These are phyloP conservation scores for Groenewaldozyma salmanticensis DNA, from an alignment of 805 yeast species.

Conservation along the genomic window DNA sequence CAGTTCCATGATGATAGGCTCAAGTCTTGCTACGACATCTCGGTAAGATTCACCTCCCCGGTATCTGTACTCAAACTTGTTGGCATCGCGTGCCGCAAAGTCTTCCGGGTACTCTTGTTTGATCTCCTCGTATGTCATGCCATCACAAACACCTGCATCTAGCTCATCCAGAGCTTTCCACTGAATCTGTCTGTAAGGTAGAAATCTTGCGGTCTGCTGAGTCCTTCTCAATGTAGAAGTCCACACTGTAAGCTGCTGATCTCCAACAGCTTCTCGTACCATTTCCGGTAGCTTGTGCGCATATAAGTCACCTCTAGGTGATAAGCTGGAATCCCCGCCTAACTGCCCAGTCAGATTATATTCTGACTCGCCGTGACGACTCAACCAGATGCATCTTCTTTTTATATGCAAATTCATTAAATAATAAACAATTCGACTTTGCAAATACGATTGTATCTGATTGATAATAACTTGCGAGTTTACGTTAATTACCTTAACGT, in stretches of 20 bases:
- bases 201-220: conserved; percentile 77
- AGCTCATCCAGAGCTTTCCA: conserved; percentile 98
- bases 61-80: conserved; percentile 91
- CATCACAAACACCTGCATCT: conserved; percentile 97
- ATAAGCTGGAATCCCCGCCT: conserved; percentile 87
- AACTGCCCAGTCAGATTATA: conserved; percentile 89
- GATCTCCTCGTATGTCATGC: conserved; percentile 91
- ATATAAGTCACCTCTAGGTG: conserved; percentile 76
- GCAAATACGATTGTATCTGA: conserved; percentile 77
- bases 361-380: conserved; percentile 92
- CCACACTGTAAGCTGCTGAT: conserved; percentile 75
- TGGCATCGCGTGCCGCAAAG: conserved; percentile 89
- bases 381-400: conserved; percentile 86
- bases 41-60: conserved; percentile 96
- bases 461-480: conserved; percentile 84
- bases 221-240: conserved; percentile 87
- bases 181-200: conserved; percentile 72
- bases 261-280: conserved; percentile 50
- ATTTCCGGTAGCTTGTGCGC: conserved; percentile 73
- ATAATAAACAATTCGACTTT: conserved; percentile 87
- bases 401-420: conserved; percentile 92
- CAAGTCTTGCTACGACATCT: conserved; percentile 88
- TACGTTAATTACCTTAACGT: conserved; percentile 79
- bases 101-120: conserved; percentile 83
- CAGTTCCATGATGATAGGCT: conserved; percentile 96